Conservation (phyloP, 1,284 basidiomycete species). For the Pseudozyma hubeiensis region DNA sequence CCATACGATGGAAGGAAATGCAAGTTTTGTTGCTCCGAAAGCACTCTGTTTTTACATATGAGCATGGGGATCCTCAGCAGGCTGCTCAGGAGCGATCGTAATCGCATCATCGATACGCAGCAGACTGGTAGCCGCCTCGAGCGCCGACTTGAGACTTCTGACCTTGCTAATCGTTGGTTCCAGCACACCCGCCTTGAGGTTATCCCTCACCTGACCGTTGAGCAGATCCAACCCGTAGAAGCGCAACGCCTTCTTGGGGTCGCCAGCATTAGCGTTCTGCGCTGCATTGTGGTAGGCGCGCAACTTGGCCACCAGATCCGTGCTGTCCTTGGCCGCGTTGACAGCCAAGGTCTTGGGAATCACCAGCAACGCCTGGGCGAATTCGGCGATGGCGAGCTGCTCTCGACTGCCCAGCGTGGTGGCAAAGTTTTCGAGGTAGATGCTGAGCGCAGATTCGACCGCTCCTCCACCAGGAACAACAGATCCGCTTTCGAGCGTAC, state of each 20-base stretch:
- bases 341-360: conserved; percentile 96
- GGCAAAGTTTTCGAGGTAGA: conserved; percentile 99
- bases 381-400: conserved; percentile 98
- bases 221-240: conserved; percentile 95
- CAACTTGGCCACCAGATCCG: conserved; percentile 95
- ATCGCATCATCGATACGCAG: conserved; percentile 88
- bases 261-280: conserved; percentile 83
- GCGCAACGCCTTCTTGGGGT: conserved; percentile 93
- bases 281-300: conserved; percentile 95
- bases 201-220: conserved; percentile 94
- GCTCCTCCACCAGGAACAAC: conserved; percentile 98
- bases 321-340: conserved; percentile 98
- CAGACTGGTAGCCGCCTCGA: conserved; percentile 94
- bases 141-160: conserved; percentile 92
- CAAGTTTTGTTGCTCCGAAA: not conserved
- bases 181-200: conserved; percentile 89
- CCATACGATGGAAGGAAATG: not conserved
- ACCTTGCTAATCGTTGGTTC: conserved; percentile 98
- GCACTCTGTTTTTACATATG: conserved; percentile 56
- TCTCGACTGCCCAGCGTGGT: conserved; percentile 93
- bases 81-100: conserved; percentile 63
- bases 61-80: conserved; percentile 65
- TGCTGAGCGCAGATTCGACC: conserved; percentile 94
- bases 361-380: conserved; percentile 89
- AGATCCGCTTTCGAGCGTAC: conserved; percentile 93